A percentile compares a stretch with the other conserved stretches of the same genome.
phyloP scores from a whole-genome alignment of 345 rosid genomes.

The Orychophragmus violaceus region DNA sequence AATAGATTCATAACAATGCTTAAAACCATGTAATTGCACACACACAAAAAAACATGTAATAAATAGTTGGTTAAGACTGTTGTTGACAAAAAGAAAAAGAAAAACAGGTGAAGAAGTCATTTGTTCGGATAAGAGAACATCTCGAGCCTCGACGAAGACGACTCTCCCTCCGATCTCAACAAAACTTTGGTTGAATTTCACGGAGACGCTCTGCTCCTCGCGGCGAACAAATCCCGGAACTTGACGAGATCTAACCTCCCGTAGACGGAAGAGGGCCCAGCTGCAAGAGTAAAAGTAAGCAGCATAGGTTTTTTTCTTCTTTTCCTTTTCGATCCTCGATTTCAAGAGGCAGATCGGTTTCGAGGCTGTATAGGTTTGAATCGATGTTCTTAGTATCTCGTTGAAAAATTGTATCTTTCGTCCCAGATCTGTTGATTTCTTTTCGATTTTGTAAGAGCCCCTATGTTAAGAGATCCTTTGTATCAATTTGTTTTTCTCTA shows the following conservation, averaged over 20 bases:
- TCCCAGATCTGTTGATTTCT: slow-evolving; percentile 22
- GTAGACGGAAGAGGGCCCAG: neutral
- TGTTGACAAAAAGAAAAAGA: neutral
- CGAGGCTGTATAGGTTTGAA: slow-evolving; percentile 1
- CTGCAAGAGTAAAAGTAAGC: slow-evolving; percentile 29
- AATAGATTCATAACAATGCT: too few species aligned
- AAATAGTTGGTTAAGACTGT: slow-evolving; percentile 3
- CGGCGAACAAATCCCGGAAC: neutral
- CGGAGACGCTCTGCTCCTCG: neutral
- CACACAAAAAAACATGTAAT: neutral
- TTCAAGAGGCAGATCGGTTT: neutral
- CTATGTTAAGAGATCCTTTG: slow-evolving; percentile 1
- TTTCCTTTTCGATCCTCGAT: slow-evolving; percentile 23
- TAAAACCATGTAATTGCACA: too few species aligned
- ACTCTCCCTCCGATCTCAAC: slow-evolving; percentile 27
- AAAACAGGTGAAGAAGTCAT: neutral
- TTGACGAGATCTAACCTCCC: neutral
- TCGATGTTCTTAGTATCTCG: slow-evolving; percentile 11
- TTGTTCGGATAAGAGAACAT: slow-evolving; percentile 17
- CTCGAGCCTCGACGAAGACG: slow-evolving; percentile 10
- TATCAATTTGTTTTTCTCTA: slow-evolving; percentile 16
- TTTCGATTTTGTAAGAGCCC: slow-evolving; percentile 27
- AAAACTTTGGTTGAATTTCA: neutral
- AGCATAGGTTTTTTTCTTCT: neutral
- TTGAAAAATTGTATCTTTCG: slow-evolving; percentile 17